Evolutionary conservation across 2,329 filamentous ascomycete genomes (phyloP), one percentile per base, ranked within the genome.

Genomic region (Didymella segeticola): DNA sequence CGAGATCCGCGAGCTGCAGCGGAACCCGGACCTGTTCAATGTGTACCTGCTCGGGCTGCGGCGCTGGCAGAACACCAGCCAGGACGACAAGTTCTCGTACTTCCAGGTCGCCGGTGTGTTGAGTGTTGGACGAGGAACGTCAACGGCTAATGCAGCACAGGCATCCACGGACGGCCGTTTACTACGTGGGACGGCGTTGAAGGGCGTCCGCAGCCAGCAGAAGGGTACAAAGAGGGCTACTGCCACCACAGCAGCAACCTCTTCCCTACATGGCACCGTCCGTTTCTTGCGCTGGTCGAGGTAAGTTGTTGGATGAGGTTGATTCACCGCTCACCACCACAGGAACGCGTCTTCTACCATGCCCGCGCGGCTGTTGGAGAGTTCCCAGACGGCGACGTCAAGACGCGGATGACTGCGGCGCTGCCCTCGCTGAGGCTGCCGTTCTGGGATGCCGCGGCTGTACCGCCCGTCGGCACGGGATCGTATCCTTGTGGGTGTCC

Each of bases 211-310:
- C 45, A 54, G 38, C 51, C 51, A 3, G 27, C 45, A 1, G 67
- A 78, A 2, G 84, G 83, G 1, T 82, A 79, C 31, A 78, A 80
- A 48, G 75, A 82, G 14, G 90, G 90, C 22, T 95, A 93, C 68
- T 96, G 91, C 69, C 83, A 83, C 10, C 91, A 96, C 72, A 84
- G 82, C 23, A 91, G 89, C 1, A 86, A 90, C 33, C 76, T 95
- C 12, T 93, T 96, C 68, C 84, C 88, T 17, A 83, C 86, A 25
- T 96, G 91, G 91, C 91, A 96, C 78, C 82, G 91, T 20, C 89
- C 90, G 1, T 95, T 93, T 71, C 78, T 93, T 36, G 78, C 83
- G 8, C 75, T 88, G 2, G 84, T 80, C 53, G 80, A 88, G 76
- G 82, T 83, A 45, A 12, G 50, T 42, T 29, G 10, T 4, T 14